These are phyloP conservation scores for Coffea eugenioides DNA, from an alignment of 257 asterid species.

Conservation along the genomic window DNA sequence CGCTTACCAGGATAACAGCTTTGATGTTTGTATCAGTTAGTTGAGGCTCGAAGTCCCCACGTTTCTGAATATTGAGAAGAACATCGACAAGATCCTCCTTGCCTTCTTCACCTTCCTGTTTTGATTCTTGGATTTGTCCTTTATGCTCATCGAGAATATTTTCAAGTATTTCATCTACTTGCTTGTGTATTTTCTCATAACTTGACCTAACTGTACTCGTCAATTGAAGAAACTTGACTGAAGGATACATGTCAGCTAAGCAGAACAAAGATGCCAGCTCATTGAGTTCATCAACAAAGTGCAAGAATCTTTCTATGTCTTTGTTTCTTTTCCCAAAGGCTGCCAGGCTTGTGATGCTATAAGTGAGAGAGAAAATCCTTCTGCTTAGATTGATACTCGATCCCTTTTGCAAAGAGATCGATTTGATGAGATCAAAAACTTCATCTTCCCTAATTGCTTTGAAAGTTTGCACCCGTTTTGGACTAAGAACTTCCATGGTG, in stretches of 20 bases:
- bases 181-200: background rate
- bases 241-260: conserved; percentile 1
- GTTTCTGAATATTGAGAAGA: background rate
- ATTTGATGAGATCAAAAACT: background rate
- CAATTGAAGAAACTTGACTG: background rate
- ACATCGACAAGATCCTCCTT: conserved; percentile 4
- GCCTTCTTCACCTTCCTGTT: too few relatives aligned
- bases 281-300: background rate
- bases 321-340: conserved; percentile 8
- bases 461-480: background rate
- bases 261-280: background rate
- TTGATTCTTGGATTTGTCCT: background rate
- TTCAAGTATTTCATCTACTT: background rate
- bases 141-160: background rate
- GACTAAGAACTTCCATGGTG: background rate
- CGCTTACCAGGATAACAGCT: conserved; percentile 11
- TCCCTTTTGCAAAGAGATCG: background rate
- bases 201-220: background rate
- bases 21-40: conserved; percentile 1
- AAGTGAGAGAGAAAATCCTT: background rate
- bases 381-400: background rate
- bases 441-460: conserved; percentile 1
- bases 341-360: background rate
- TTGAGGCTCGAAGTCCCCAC: background rate
- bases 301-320: background rate